phyloP scores from a whole-genome alignment of 2,329 filamentous ascomycete species.

The Sarocladium oryzae region DNA sequence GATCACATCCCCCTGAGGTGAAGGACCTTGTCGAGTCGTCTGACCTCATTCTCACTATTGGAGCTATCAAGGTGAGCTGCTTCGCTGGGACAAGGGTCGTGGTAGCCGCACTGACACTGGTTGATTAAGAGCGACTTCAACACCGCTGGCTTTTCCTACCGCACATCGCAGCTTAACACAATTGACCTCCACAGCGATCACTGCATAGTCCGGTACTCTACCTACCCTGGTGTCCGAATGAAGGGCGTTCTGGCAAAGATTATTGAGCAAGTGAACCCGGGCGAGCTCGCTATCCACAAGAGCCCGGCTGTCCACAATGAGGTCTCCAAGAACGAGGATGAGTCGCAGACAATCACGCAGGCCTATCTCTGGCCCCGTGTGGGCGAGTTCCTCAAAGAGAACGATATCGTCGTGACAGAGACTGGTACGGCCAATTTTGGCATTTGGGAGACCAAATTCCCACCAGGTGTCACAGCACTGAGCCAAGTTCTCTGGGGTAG shows the following conservation, averaged over 20 bases:
- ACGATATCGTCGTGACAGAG: conserved; percentile 78
- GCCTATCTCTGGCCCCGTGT: conserved; percentile 73
- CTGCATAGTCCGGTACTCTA: conserved; percentile 68
- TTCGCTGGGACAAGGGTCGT: no score
- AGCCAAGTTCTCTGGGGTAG: conserved; percentile 72
- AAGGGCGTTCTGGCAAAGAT: conserved; percentile 70
- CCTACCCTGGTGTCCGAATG: conserved; percentile 74
- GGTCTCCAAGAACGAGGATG: conserved; percentile 33
- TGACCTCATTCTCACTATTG: conserved; percentile 66
- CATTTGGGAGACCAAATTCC: conserved; percentile 80
- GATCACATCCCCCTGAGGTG: conserved; percentile 58
- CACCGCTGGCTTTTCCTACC: conserved; percentile 75
- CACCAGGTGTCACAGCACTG: conserved; percentile 67
- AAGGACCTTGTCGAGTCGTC: conserved; percentile 58
- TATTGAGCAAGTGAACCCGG: conserved; percentile 50
- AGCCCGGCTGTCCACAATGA: conserved; percentile 50
- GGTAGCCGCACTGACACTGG: neutral
- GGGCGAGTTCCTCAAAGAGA: conserved; percentile 62
- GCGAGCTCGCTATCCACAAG: conserved; percentile 48
- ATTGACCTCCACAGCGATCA: conserved; percentile 76
- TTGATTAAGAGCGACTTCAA: conserved; percentile 64
- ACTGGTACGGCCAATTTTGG: conserved; percentile 87
- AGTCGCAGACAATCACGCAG: conserved; percentile 51
- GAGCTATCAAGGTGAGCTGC: conserved; percentile 46
- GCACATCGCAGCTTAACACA: conserved; percentile 67